These are phyloP conservation scores for Rosa rugosa DNA, from an alignment of 306 rosid species.

Conservation along the genomic window DNA sequence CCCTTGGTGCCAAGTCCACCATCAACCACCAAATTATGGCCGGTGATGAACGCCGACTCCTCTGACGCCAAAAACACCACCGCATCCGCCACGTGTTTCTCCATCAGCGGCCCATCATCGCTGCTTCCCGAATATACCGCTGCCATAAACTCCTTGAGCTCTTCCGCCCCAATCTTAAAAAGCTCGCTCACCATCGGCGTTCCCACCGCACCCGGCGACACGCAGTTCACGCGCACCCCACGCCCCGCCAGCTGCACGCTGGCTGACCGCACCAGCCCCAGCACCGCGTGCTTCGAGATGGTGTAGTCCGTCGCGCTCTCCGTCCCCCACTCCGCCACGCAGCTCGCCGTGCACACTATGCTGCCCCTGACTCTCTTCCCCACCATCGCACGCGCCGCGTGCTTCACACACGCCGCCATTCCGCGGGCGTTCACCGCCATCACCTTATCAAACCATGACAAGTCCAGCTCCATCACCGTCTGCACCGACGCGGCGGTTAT, in stretches of 20 bases:
- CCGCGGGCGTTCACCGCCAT: constrained; percentile 3
- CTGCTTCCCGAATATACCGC: not conserved
- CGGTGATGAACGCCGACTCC: constrained; percentile 29
- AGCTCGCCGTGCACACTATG: no score
- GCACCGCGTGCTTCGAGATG: constrained; percentile 42
- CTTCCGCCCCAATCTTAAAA: not conserved
- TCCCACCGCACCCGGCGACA: constrained; percentile 4
- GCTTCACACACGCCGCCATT: constrained; percentile 20
- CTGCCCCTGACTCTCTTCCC: not conserved
- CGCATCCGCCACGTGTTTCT: constrained; percentile 14
- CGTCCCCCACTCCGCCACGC: not conserved
- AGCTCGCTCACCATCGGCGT: not conserved
- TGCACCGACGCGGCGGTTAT: not conserved
- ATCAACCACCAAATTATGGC: constrained; percentile 26
- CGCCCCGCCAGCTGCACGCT: constrained; percentile 26
- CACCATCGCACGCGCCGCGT: constrained; percentile 9
- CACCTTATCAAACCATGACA: not conserved
- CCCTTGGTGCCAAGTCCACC: constrained; percentile 7
- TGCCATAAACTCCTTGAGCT: not conserved
- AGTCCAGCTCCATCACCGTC: constrained; percentile 5
- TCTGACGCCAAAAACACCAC: constrained; percentile 27
- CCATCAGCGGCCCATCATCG: not conserved
- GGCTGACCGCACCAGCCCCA: constrained; percentile 36
- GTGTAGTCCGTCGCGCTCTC: not conserved
- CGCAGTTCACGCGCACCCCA: constrained; percentile 39